Evolutionary conservation across 306 rosid genomes (phyloP).

Genomic region (Pachyrhizus erosus): DNA sequence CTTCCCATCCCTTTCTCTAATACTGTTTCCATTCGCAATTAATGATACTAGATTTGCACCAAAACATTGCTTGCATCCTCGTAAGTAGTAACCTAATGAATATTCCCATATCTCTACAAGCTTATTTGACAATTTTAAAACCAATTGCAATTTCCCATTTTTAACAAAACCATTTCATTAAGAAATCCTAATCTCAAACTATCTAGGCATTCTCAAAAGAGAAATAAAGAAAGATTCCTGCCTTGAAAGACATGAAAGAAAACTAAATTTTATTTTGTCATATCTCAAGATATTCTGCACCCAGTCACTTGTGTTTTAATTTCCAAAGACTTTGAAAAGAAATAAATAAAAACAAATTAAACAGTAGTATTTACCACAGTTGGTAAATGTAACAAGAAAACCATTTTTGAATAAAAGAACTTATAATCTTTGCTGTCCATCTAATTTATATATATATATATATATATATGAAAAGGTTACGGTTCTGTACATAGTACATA

Average conservation of each 20-base stretch:
- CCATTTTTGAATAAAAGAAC: neutral
- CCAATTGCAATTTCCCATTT: neutral
- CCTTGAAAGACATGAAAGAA: neutral
- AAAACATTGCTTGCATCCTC: constrained; percentile 33
- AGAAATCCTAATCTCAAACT: neutral
- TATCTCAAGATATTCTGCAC: neutral
- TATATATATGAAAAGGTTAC: neutral
- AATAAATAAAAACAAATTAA: neutral
- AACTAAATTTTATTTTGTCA: neutral
- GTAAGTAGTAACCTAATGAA: constrained; percentile 29
- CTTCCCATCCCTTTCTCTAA: constrained; percentile 1
- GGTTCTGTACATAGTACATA: neutral
- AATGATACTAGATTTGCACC: neutral
- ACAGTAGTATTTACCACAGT: neutral
- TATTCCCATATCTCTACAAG: neutral
- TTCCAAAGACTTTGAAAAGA: neutral
- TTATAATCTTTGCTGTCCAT: neutral
- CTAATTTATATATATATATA: neutral
- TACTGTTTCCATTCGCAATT: neutral
- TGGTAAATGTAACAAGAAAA: neutral
- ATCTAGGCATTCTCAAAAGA: neutral
- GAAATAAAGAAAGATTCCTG: neutral
- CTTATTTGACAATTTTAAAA: neutral
- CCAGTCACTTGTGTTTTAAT: neutral
- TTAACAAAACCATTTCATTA: neutral